Evolutionary conservation across 495 filamentous ascomycete genomes (phyloP), one percentile per base, ranked within the genome.

Genomic region (Aspergillus steynii): DNA sequence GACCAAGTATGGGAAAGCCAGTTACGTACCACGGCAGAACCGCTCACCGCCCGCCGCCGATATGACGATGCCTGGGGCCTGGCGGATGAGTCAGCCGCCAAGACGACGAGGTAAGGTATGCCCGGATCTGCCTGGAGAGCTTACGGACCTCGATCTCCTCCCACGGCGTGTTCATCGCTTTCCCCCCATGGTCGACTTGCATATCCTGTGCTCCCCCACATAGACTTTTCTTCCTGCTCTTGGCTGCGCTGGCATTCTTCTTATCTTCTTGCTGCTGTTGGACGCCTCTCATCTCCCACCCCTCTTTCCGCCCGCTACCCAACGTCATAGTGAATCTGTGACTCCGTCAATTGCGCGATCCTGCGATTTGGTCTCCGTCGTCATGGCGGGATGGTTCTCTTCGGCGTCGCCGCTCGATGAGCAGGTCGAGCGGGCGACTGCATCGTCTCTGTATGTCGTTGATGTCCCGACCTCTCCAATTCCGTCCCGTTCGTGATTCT

Each of bases 371-470:
- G 37, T 37, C 58, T 45, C 63, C 57, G 37, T 70, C 64, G 89
- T 81, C 80, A 96, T 97, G 91, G 83, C 90, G 63, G 86, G 92
- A 69, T 97, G 95, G 91, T 97, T 95, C 80, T 90, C 88, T 48
- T 91, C 90, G 55, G 88, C 88, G 70, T 90, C 86, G 51, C 91
- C 92, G 70, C 85, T 99, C 72, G 96, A 99, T 74, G 92, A 96
- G 73, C 95, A 98, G 80, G 89, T 99, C 65, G 95, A 97, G 71
- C 89, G 88, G 74, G 95, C 95, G 49, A 99, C 95, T 15, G 87
- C 88, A 37, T 96, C 92, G 63, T 96, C 92, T 68, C 83, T 99
- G 90, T 96, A 88, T 50, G 74, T 73, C 50, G 32, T 26, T 29
- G 2, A 50, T 31, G 48, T 51, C 50, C 8, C 51, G 29, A 31